Conservation (phyloP, 305 asterid genomes). For the Solanum chacoense region DNA sequence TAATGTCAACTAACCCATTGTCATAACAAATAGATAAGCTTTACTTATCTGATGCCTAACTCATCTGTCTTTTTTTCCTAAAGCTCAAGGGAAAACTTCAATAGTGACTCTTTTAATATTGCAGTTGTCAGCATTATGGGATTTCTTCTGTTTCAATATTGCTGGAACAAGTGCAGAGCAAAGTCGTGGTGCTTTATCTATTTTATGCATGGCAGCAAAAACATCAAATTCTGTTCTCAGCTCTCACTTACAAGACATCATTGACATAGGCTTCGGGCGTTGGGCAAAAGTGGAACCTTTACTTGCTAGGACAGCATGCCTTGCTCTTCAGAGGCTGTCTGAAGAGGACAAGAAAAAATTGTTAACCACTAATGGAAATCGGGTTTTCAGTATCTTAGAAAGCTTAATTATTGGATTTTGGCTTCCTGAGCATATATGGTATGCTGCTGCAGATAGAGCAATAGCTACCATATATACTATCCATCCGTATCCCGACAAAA, state of each 20-base stretch:
- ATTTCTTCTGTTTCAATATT: constrained; percentile 87
- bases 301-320: constrained; percentile 89
- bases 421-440: constrained; percentile 80
- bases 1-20: background rate
- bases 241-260: constrained; percentile 82
- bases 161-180: constrained; percentile 86
- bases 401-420: constrained; percentile 51
- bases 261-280: constrained; percentile 94
- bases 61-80: background rate
- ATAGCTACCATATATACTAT: constrained; percentile 62
- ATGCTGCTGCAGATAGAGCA: constrained; percentile 84
- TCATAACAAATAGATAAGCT: background rate
- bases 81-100: background rate
- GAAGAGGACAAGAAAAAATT: constrained; percentile 80
- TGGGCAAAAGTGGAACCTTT: constrained; percentile 95
- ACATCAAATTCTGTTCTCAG: constrained; percentile 61
- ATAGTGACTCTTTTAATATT: constrained; percentile 11
- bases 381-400: constrained; percentile 65
- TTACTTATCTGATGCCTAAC: background rate
- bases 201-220: constrained; percentile 92
- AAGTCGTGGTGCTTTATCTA: constrained; percentile 92
- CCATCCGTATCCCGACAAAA: constrained; percentile 81
- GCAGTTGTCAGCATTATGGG: constrained; percentile 95
- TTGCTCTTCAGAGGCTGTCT: constrained; percentile 72
- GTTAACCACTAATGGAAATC: constrained; percentile 55